phyloP scores from a whole-genome alignment of 495 filamentous ascomycete genomes.

The Lasiosphaeris hirsuta region DNA sequence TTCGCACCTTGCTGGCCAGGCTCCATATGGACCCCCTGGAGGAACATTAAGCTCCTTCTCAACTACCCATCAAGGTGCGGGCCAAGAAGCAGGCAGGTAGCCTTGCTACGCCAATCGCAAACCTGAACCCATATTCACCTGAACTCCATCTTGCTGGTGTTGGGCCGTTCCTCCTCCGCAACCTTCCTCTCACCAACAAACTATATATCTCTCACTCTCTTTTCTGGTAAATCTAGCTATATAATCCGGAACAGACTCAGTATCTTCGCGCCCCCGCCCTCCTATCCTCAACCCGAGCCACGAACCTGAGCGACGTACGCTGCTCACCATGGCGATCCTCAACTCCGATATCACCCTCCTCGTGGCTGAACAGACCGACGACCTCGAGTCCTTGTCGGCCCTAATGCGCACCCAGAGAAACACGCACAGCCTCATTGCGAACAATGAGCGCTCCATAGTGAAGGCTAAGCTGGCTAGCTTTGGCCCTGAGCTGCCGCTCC shows the following conservation, averaged over 20 bases:
- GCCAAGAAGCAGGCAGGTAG: too few relatives aligned
- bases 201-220: not conserved
- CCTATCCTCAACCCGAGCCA: not conserved
- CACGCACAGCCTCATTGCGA: conserved; percentile 10
- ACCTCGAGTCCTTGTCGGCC: conserved; percentile 17
- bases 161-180: not conserved
- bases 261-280: not conserved
- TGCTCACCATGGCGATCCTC: conserved; percentile 1
- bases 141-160: not conserved
- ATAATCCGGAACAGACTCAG: not conserved
- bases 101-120: not conserved
- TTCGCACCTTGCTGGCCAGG: too few relatives aligned
- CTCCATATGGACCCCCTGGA: too few relatives aligned
- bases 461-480: not conserved
- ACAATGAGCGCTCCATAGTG: conserved; percentile 25
- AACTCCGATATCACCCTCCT: conserved; percentile 25
- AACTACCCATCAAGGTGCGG: not conserved
- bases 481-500: not conserved
- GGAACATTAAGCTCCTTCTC: not conserved
- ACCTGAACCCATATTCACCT: not conserved
- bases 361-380: conserved; percentile 21
- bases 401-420: conserved; percentile 22
- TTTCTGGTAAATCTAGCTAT: not conserved
- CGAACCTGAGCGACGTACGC: not conserved
- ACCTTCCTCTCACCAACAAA: not conserved